Base-by-base conservation (phyloP, 495 filamentous ascomycete species). In the Monascus purpureus region DNA sequence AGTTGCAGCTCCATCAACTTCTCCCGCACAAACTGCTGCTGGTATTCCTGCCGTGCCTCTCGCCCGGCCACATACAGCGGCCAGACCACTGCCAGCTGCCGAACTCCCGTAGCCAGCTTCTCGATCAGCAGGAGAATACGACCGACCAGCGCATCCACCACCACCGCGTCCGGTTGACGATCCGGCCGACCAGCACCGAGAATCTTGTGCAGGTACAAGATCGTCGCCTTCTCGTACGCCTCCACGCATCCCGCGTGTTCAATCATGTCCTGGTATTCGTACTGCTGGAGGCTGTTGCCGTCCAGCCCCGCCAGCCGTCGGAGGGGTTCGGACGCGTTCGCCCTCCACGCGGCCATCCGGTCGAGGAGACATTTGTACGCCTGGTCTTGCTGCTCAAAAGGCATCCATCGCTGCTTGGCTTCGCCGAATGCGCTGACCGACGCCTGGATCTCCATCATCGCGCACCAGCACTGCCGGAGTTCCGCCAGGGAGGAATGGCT, bases 201-300 rank as follows among this genome's bases (percentile, higher is more conserved):
- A 6, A 61, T 36, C 32, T 57, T 50, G 34, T 59, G 51, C 7
- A 61, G 38, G 32, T 50, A 53, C 2, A 61, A 41, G 15, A 50
- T 49, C 2, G 57, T 59, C 8, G 57, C 57, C 31, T 61, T 59
- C 18, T 61, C 57, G 30, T 59, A 61, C 0, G 55, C 53, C 28
- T 61, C 57, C 19, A 61, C 52, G 27, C 57, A 59, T 6, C 55
- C 57, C 3, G 44, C 51, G 32, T 61, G 57, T 26, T 59, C 57
- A 2, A 61, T 22, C 9, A 57, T 40, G 14, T 57, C 49, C 0
- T 46, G 51, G 24, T 46, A 57, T 2, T 45, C 45, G 29, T 53
- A 61, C 17, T 33, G 37, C 5, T 25, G 20, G 13, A 61, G 23
- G 15, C 39, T 52, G 20, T 52, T 47, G 17, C 50, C 51, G 25